Percentiles rank a stretch among this genome's conserved stretches.
Evolutionary conservation across 306 rosid species (phyloP).

Genomic region (Urtica urens): DNA sequence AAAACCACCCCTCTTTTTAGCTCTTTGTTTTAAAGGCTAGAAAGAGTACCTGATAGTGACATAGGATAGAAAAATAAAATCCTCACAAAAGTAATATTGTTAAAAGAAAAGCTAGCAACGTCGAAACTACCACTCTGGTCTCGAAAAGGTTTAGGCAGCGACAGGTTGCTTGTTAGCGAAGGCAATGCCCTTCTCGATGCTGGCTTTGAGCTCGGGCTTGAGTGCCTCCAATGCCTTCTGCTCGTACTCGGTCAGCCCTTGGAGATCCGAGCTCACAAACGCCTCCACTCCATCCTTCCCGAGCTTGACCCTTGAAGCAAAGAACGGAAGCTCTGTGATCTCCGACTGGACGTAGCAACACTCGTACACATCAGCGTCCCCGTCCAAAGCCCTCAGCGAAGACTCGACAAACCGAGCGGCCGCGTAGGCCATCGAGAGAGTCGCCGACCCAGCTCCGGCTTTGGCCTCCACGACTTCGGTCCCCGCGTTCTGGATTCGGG

Average conservation of each 20-base stretch:
- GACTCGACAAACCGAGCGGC: conserved; percentile 98
- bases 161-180: conserved; percentile 70
- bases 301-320: conserved; percentile 88
- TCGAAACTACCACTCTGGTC: too few species aligned
- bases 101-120: too few species aligned
- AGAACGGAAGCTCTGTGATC: conserved; percentile 82
- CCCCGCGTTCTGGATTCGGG: conserved; percentile 90
- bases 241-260: conserved; percentile 81
- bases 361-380: conserved; percentile 91
- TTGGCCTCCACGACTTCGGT: conserved; percentile 98
- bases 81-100: conserved; percentile 13
- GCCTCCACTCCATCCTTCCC: conserved; percentile 90
- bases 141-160: conserved; percentile 41
- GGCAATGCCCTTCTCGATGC: conserved; percentile 89
- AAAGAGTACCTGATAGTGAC: too few species aligned
- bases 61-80: too few species aligned
- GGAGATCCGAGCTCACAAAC: conserved; percentile 65
- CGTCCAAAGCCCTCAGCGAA: conserved; percentile 85
- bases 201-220: conserved; percentile 79
- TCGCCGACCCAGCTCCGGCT: conserved; percentile 97
- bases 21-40: too few species aligned
- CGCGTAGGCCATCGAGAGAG: conserved; percentile 97
- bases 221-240: conserved; percentile 86
- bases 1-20: too few species aligned
- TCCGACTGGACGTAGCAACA: conserved; percentile 75